These are phyloP conservation scores for Clonostachys byssicola DNA, from an alignment of 2,329 filamentous ascomycete genomes.

Conservation along the genomic window DNA sequence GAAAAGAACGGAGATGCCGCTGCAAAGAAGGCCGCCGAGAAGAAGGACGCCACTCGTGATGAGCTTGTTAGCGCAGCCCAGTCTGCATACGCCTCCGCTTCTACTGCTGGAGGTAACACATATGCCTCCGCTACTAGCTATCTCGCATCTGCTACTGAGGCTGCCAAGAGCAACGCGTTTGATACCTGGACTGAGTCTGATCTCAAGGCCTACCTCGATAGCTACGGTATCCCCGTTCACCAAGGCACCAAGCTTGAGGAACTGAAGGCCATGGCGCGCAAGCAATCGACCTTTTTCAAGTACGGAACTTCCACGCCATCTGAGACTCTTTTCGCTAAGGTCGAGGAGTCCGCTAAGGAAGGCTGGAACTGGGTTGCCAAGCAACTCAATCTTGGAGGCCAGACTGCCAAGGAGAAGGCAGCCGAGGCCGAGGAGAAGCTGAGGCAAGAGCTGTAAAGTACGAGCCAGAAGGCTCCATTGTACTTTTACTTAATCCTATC, in stretches of 20 bases:
- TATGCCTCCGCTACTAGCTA: constrained; percentile 71
- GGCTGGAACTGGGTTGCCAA: constrained; percentile 46
- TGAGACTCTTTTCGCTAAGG: constrained; percentile 61
- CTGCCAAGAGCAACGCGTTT: constrained; percentile 63
- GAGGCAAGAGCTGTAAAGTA: constrained; percentile 44
- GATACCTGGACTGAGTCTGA: constrained; percentile 71
- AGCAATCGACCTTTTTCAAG: constrained; percentile 71
- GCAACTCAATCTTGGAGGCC: constrained; percentile 43
- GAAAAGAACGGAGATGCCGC: constrained; percentile 44
- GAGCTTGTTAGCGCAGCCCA: constrained; percentile 66
- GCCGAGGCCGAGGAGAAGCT: constrained; percentile 26
- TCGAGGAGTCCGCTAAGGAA: constrained; percentile 43
- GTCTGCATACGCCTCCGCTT: constrained; percentile 55
- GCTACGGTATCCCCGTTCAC: constrained; percentile 65
- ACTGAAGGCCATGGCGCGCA: constrained; percentile 65
- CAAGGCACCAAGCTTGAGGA: constrained; percentile 67
- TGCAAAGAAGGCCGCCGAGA: constrained; percentile 56
- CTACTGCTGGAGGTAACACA: constrained; percentile 48
- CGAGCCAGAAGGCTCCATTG: too few species aligned
- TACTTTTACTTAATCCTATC: background rate
- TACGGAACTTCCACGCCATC: constrained; percentile 67
- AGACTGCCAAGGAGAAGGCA: constrained; percentile 43
- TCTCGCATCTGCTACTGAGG: constrained; percentile 59
- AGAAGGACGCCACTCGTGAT: constrained; percentile 64
- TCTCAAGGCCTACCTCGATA: constrained; percentile 75